A percentile compares a stretch with the other conserved stretches of the same genome.
These are phyloP conservation scores for Cystobasidiaceae sp. DNA, from an alignment of 1,284 basidiomycete species.

Conservation along the genomic window DNA sequence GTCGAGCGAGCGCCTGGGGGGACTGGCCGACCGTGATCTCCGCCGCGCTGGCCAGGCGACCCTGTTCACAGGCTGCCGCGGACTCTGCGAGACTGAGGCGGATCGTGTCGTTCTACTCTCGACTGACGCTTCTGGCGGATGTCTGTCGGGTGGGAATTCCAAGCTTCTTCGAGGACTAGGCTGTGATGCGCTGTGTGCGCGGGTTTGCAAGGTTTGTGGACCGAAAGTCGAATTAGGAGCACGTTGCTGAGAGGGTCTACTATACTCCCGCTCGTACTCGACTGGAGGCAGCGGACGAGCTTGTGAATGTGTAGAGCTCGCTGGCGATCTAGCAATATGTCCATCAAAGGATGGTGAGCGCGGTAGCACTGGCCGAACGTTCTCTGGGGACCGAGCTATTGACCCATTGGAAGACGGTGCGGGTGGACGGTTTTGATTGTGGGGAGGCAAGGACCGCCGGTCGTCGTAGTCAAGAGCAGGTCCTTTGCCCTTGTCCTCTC, in stretches of 20 bases:
- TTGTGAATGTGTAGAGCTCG: constrained; percentile 10
- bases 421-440: constrained; percentile 13
- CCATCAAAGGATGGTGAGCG: constrained; percentile 15
- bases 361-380: not conserved
- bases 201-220: not conserved
- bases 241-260: not conserved
- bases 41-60: not conserved
- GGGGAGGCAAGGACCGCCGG: not conserved
- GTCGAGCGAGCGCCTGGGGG: not conserved
- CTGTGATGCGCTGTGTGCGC: constrained; percentile 6
- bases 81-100: not conserved
- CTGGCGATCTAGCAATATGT: not conserved
- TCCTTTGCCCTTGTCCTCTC: too few relatives aligned
- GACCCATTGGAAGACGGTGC: not conserved
- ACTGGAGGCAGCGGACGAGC: constrained; percentile 2
- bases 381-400: constrained; percentile 1
- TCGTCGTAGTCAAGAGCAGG: not conserved
- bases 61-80: not conserved
- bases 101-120: not conserved
- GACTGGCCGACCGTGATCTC: constrained; percentile 1
- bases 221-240: too few relatives aligned
- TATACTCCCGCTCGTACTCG: not conserved
- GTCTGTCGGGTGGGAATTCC: constrained; percentile 7
- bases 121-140: not conserved
- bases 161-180: not conserved